Percentiles rank a stretch among this genome's conserved stretches.
phyloP scores from a whole-genome alignment of 1,284 basidiomycete genomes.

The Bjerkandera adusta region DNA sequence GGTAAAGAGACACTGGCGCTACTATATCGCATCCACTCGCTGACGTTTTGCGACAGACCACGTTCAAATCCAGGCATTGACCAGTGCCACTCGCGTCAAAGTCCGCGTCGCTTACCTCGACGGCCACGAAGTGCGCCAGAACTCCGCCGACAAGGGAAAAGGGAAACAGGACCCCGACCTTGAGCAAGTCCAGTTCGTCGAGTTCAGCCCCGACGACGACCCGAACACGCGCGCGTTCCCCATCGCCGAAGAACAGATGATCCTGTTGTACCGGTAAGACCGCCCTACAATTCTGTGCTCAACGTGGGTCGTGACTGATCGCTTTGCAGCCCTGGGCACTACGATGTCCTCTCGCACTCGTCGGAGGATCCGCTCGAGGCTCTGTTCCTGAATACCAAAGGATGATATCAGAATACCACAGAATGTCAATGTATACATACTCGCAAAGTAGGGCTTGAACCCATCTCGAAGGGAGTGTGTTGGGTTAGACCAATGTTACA shows the following conservation, averaged over 20 bases:
- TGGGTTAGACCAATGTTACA: no score
- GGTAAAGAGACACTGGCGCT: constrained; percentile 36
- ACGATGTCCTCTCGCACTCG: constrained; percentile 29
- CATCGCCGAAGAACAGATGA: constrained; percentile 44
- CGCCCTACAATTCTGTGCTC: not conserved
- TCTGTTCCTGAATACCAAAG: no score
- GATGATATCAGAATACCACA: no score
- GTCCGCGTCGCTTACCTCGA: constrained; percentile 83
- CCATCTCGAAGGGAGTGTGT: no score
- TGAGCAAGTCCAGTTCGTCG: constrained; percentile 65
- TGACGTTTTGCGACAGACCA: constrained; percentile 51
- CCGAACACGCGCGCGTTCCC: constrained; percentile 21
- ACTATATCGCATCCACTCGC: not conserved
- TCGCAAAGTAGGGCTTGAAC: no score
- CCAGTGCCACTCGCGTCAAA: constrained; percentile 65
- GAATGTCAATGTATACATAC: no score
- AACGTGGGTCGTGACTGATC: not conserved
- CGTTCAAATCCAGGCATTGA: constrained; percentile 80
- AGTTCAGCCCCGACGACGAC: constrained; percentile 50
- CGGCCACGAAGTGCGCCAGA: constrained; percentile 29
- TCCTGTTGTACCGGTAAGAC: constrained; percentile 73
- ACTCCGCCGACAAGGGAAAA: constrained; percentile 14
- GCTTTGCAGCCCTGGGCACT: constrained; percentile 33
- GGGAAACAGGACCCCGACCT: constrained; percentile 12
- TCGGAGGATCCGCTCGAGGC: not conserved